Evolutionary conservation across 2,329 filamentous ascomycete species (phyloP), one percentile per base, ranked within the genome.

Genomic region (Westerdykella sp.): DNA sequence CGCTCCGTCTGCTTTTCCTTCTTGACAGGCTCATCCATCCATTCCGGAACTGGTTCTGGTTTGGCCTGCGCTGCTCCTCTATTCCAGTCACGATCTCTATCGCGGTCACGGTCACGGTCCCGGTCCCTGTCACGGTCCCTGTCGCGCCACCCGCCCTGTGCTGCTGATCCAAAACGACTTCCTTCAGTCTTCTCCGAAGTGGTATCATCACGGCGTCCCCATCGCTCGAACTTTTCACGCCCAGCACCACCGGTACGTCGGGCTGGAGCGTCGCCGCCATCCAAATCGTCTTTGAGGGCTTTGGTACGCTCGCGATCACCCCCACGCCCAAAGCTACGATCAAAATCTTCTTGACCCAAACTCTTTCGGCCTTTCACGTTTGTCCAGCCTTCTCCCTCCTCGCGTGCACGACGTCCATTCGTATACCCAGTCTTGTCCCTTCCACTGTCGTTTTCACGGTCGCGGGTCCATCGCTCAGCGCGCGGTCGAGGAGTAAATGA

Each of bases 11-110:
- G 72, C 56, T 84, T 80, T 40, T 87, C 84, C 45, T 84, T 83
- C 16, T 76, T 69, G 36, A 74, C 76, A 13, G 81, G 80, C 32
- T 68, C 62, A 60, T 94, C 88, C 66, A 95, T 76, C 91, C 90
- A 95, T 67, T 95, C 90, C 5, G 91, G 90, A 40, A 95, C 87
- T 51, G 86, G 51, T 38, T 68, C 65, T 5, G 77, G 70, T 45
- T 78, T 77, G 28, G 25, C 11, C 25, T 28, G 25, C 11, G 75
- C 75, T 65, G 43, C 70, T 43, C 72, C 71, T 38, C 73, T 66
- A 44, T 67, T 73, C 75, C 75, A 79, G 34, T 79, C 76, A 41
- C 75, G 70, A 43, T 80, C 77, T 43, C 49, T 51, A 25, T 61
- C 59, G 60, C 60, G 50, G 28, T 62, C 52, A 31, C 39, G 22